Conservation (phyloP, 805 yeast genomes). For the Blastobotrys chiropterorum region DNA sequence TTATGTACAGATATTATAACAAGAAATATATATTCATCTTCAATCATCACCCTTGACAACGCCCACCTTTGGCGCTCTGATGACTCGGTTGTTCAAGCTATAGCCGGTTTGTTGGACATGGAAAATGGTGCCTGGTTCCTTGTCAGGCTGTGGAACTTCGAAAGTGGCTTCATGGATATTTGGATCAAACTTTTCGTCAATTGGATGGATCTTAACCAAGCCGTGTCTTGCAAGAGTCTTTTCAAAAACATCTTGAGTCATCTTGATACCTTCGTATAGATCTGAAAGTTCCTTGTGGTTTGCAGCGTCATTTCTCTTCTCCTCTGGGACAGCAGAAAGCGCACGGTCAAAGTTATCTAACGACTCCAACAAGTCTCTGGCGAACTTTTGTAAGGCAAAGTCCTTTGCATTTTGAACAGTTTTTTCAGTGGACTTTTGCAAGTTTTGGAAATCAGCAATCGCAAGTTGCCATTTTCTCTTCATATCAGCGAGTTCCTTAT, state of each 20-base stretch:
- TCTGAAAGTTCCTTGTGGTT: constrained; percentile 60
- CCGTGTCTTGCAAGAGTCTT: constrained; percentile 81
- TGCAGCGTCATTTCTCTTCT: constrained; percentile 32
- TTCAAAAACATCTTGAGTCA: constrained; percentile 83
- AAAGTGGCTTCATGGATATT: constrained; percentile 90
- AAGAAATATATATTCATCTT: neutral
- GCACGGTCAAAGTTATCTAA: constrained; percentile 90
- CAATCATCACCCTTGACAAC: constrained; percentile 58
- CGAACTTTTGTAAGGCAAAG: constrained; percentile 87
- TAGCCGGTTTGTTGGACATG: constrained; percentile 89
- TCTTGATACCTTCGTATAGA: constrained; percentile 79
- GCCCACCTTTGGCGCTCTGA: constrained; percentile 95
- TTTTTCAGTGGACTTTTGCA: constrained; percentile 83
- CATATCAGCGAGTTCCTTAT: constrained; percentile 64
- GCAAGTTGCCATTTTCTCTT: constrained; percentile 79
- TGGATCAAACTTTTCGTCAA: constrained; percentile 84
- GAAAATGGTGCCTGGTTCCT: constrained; percentile 89
- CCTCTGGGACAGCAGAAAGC: constrained; percentile 50
- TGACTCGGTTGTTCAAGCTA: constrained; percentile 76
- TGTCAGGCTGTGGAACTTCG: constrained; percentile 78
- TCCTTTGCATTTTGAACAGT: constrained; percentile 84
- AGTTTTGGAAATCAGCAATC: constrained; percentile 86
- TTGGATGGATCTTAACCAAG: constrained; percentile 68
- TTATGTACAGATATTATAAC: neutral
- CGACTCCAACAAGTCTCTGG: constrained; percentile 82